These are phyloP conservation scores for Diplodia scrobiculata DNA, from an alignment of 2,329 filamentous ascomycete species.

Conservation along the genomic window DNA sequence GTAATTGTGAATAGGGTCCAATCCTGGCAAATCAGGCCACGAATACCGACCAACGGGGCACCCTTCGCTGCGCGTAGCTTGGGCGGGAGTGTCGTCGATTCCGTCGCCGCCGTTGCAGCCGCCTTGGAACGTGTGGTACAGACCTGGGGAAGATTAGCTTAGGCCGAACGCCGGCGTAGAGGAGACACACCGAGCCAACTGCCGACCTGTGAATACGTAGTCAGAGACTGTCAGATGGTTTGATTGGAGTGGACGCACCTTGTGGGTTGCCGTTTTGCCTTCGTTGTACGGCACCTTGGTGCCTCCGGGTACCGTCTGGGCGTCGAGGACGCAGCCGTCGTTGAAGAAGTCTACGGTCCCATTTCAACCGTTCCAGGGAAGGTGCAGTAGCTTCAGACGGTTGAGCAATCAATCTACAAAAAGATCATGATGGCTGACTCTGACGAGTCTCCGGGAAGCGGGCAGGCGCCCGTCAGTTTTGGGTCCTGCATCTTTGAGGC, in stretches of 20 bases:
- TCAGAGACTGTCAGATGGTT: no score
- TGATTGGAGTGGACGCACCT: constrained; percentile 31
- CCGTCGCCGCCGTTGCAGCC: constrained; percentile 37
- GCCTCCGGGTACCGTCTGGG: constrained; percentile 34
- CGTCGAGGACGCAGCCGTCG: constrained; percentile 34
- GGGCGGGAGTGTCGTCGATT: constrained; percentile 38
- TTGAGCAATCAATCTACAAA: constrained; percentile 18
- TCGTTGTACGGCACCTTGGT: constrained; percentile 31
- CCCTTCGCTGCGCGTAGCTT: constrained; percentile 32
- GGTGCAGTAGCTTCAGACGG: constrained; percentile 50
- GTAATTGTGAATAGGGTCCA: constrained; percentile 41
- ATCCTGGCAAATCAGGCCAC: constrained; percentile 35
- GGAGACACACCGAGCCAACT: constrained; percentile 37
- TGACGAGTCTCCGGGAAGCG: background rate
- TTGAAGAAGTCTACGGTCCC: constrained; percentile 32
- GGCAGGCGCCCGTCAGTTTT: background rate
- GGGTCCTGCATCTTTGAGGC: no score
- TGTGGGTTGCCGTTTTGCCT: constrained; percentile 34
- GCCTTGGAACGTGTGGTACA: constrained; percentile 41
- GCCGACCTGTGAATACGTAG: constrained; percentile 37
- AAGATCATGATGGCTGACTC: background rate
- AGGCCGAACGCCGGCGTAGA: background rate
- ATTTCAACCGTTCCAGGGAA: constrained; percentile 45
- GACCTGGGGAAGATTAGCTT: constrained; percentile 26
- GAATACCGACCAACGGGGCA: constrained; percentile 37